phyloP scores from a whole-genome alignment of 768 basidiomycete species.

The Leccinum variicolor region DNA sequence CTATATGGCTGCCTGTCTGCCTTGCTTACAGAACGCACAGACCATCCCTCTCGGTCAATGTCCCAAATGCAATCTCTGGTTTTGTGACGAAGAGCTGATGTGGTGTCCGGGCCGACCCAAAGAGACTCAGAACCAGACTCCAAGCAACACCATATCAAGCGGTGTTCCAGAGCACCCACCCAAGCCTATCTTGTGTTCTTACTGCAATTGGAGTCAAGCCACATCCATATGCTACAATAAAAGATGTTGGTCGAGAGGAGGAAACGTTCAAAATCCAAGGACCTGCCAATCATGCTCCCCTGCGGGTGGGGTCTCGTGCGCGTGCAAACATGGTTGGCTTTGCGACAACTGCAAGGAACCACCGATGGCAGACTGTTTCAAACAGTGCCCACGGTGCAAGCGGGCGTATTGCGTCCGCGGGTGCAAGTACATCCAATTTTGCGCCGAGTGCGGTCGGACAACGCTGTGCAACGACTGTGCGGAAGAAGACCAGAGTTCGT shows the following conservation, averaged over 20 bases:
- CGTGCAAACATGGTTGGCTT: slow-evolving; percentile 17
- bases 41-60: slow-evolving; percentile 13
- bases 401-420: slow-evolving; percentile 11
- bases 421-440: slow-evolving; percentile 24
- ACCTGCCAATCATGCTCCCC: slow-evolving; percentile 20
- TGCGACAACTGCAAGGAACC: slow-evolving; percentile 22
- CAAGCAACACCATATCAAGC: no score
- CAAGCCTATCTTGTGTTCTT: slow-evolving; percentile 12
- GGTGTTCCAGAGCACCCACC: slow-evolving; percentile 12
- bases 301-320: slow-evolving; percentile 18
- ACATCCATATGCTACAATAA: slow-evolving; percentile 2
- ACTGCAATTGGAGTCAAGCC: slow-evolving; percentile 3
- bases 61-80: slow-evolving; percentile 21
- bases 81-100: slow-evolving; percentile 13
- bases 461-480: slow-evolving; percentile 7
- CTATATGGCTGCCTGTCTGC: no score
- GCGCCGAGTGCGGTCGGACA: slow-evolving; percentile 16
- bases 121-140: not conserved
- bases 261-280: not conserved
- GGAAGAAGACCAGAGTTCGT: not conserved
- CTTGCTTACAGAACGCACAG: not conserved
- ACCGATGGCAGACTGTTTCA: slow-evolving; percentile 6
- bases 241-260: slow-evolving; percentile 18
- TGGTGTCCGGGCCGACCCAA: slow-evolving; percentile 26
- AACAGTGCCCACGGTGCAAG: slow-evolving; percentile 16